Percentiles rank a stretch among this genome's conserved stretches.
phyloP scores from a whole-genome alignment of 2,329 filamentous ascomycete species.

The Diatrype stigma region DNA sequence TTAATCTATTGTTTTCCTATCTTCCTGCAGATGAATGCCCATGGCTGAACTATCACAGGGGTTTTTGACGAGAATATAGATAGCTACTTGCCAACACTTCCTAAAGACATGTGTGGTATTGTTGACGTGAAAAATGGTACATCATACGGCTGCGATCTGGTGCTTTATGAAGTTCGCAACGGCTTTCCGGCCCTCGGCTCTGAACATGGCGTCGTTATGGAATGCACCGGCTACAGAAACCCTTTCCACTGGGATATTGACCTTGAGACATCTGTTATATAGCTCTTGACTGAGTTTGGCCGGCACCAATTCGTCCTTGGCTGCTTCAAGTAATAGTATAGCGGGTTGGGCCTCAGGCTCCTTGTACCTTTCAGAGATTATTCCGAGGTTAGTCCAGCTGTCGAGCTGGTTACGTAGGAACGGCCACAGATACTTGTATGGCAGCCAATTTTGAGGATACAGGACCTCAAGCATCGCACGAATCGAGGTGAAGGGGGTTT shows the following conservation, averaged over 20 bases:
- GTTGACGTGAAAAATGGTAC: background rate
- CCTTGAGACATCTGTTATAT: conserved; percentile 41
- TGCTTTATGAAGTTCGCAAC: conserved; percentile 40
- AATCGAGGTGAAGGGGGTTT: conserved; percentile 72
- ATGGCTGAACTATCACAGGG: no score
- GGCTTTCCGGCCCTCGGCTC: conserved; percentile 38
- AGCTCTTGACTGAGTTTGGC: conserved; percentile 44
- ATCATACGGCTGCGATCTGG: conserved; percentile 7
- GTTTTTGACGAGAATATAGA: background rate
- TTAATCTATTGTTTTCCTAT: no score
- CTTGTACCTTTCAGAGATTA: conserved; percentile 32
- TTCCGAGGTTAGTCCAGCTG: conserved; percentile 46
- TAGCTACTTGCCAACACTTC: background rate
- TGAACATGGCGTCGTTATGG: conserved; percentile 53
- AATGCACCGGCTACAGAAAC: conserved; percentile 44
- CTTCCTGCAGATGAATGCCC: no score
- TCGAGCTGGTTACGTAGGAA: conserved; percentile 65
- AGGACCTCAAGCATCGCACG: conserved; percentile 65
- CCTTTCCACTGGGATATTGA: conserved; percentile 43
- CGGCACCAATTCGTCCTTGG: conserved; percentile 56
- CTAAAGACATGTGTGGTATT: background rate
- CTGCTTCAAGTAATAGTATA: conserved; percentile 51
- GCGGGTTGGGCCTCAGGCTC: conserved; percentile 25
- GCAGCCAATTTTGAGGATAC: conserved; percentile 76
- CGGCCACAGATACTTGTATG: conserved; percentile 69